Evolutionary conservation across 768 basidiomycete species (phyloP).

Genomic region (Auriscalpium microsporum): DNA sequence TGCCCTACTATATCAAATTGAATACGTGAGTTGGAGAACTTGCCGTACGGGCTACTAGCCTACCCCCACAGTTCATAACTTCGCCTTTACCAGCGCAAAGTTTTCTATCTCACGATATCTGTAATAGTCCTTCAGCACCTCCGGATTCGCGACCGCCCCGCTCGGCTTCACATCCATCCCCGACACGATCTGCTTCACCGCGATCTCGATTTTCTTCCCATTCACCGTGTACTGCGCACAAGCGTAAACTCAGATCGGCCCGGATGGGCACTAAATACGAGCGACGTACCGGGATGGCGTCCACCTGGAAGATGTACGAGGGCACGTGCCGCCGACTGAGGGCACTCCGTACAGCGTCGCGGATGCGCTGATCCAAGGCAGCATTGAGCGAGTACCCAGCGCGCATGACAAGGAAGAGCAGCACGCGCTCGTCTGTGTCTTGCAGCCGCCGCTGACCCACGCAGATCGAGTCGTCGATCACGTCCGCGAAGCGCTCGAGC

Average conservation of each 20-base stretch:
- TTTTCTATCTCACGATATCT: slow-evolving; percentile 47
- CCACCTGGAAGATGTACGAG: slow-evolving; percentile 50
- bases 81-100: slow-evolving; percentile 13
- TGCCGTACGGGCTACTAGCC: too few relatives aligned
- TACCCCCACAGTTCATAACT: slow-evolving; percentile 2
- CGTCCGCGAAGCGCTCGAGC: slow-evolving; percentile 45
- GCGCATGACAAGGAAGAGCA: slow-evolving; percentile 67
- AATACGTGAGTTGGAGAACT: too few relatives aligned
- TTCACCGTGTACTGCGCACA: slow-evolving; percentile 58
- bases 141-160: slow-evolving; percentile 69
- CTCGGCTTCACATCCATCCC: slow-evolving; percentile 56
- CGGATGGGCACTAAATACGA: not conserved
- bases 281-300: slow-evolving; percentile 58
- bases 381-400: slow-evolving; percentile 36
- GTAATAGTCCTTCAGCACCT: slow-evolving; percentile 55
- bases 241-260: too few relatives aligned
- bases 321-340: slow-evolving; percentile 75
- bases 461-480: slow-evolving; percentile 62
- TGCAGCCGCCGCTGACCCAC: slow-evolving; percentile 52
- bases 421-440: slow-evolving; percentile 65
- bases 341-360: slow-evolving; percentile 43
- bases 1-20: too few relatives aligned
- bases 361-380: slow-evolving; percentile 40
- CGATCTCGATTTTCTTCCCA: slow-evolving; percentile 74
- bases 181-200: slow-evolving; percentile 72